Evolutionary conservation across 805 yeast genomes (phyloP).

Genomic region (Candida krabiensis): DNA sequence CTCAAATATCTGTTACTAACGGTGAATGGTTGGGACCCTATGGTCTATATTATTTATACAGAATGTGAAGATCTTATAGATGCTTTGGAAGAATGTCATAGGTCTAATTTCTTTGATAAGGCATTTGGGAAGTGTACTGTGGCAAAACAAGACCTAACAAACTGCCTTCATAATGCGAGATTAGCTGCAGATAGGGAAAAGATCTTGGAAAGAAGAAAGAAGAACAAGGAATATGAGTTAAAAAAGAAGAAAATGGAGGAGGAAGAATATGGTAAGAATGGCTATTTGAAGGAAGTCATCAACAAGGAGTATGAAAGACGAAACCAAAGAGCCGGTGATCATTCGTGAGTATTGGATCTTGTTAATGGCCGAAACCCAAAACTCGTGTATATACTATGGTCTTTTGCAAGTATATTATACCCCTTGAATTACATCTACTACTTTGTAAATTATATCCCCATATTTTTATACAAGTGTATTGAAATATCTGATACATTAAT

Average conservation of each 20-base stretch:
- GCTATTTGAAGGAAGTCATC: constrained; percentile 62
- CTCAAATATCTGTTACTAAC: too few relatives aligned
- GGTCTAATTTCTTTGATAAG: constrained; percentile 61
- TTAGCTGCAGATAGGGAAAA: constrained; percentile 57
- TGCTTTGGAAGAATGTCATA: constrained; percentile 88
- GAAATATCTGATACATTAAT: too few relatives aligned
- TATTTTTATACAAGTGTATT: too few relatives aligned
- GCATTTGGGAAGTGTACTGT: constrained; percentile 84
- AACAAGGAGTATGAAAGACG: constrained; percentile 44
- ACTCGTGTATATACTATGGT: too few relatives aligned
- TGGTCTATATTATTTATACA: too few relatives aligned
- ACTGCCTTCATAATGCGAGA: constrained; percentile 81
- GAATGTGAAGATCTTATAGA: constrained; percentile 81
- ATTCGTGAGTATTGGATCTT: too few relatives aligned
- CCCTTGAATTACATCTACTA: too few relatives aligned
- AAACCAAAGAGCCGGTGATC: too few relatives aligned
- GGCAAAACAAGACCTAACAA: constrained; percentile 72
- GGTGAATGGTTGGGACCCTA: too few relatives aligned
- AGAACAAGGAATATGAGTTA: constrained; percentile 52
- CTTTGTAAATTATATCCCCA: too few relatives aligned
- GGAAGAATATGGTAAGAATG: constrained; percentile 77
- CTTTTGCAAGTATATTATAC: too few relatives aligned
- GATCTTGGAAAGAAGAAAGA: constrained; percentile 53
- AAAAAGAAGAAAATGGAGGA: constrained; percentile 66
- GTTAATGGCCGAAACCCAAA: too few relatives aligned